Conservation (phyloP, 2,329 filamentous ascomycete species). For the Metarhizium guizhouense region DNA sequence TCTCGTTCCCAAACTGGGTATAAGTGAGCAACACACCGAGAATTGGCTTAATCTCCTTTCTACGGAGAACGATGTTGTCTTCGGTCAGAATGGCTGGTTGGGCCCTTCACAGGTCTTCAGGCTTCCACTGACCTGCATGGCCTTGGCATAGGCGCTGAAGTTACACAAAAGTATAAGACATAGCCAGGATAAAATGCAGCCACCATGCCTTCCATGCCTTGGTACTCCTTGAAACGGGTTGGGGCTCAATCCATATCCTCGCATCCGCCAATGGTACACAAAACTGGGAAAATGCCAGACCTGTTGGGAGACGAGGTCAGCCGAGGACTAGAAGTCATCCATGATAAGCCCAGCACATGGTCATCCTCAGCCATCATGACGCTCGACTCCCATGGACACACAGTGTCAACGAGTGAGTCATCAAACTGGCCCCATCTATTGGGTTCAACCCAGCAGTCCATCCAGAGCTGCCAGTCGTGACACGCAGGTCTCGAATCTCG, state of each 20-base stretch:
- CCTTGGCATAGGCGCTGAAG: neutral
- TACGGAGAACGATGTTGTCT: neutral
- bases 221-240: neutral
- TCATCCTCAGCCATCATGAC: too few species aligned
- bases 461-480: neutral
- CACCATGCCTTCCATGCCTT: neutral
- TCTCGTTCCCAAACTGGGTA: neutral
- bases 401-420: too few species aligned
- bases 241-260: neutral
- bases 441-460: too few species aligned
- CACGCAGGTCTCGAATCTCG: neutral
- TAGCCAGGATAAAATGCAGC: neutral
- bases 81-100: neutral
- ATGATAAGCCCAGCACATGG: too few species aligned
- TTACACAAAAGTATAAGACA: neutral
- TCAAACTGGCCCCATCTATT: too few species aligned
- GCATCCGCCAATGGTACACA: too few species aligned
- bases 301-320: too few species aligned
- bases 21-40: neutral
- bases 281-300: too few species aligned
- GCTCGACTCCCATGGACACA: too few species aligned
- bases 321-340: too few species aligned
- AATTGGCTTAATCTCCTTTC: neutral
- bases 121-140: neutral
- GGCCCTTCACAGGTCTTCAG: neutral